Evolutionary conservation across 768 basidiomycete genomes (phyloP), one percentile per base, ranked within the genome.

Genomic region (Daedalea quercina): DNA sequence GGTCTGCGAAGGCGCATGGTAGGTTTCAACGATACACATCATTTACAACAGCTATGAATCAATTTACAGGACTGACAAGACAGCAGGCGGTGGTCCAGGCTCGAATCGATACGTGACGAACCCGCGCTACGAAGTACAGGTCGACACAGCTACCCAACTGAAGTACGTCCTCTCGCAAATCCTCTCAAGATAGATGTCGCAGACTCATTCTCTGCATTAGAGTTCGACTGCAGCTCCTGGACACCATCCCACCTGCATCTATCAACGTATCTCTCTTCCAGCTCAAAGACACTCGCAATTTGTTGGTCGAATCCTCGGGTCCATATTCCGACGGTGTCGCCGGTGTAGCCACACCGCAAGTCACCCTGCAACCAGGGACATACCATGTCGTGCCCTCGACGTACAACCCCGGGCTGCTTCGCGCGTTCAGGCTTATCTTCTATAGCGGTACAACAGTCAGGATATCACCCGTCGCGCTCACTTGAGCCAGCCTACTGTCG

Each of bases 331-430:
- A 94, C 55, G 72, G 78, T 0, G 67, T 85, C 25, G 81, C 84
- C 0, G 93, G 94, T 0, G 90, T 87, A 0, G 76, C 74, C 33
- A 87, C 79, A 6, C 74, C 79, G 0, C 73, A 71, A 33, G 68
- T 77, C 4, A 69, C 73, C 15, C 53, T 90, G 41, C 71, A 72
- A 3, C 63, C 76, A 0, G 90, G 89, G 19, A 79, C 75, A 54
- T 94, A 94, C 66, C 76, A 82, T 57, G 66, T 85, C 19, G 73
- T 94, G 1, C 85, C 87, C 1, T 90, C 85, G 9, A 87, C 87
- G 1, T 89, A 83, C 65, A 71, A 76, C n/a, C 73, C 80, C 1
- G 84, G 80, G 1, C 67, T 81, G 1, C 72, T 76, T 33, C 73
- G 71, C 1, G 72, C 66, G 20, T 94, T 90, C 60, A 75, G 74